Base-by-base conservation (phyloP, 2,329 filamentous ascomycete species). In the Aspergillus pseudonomiae region DNA sequence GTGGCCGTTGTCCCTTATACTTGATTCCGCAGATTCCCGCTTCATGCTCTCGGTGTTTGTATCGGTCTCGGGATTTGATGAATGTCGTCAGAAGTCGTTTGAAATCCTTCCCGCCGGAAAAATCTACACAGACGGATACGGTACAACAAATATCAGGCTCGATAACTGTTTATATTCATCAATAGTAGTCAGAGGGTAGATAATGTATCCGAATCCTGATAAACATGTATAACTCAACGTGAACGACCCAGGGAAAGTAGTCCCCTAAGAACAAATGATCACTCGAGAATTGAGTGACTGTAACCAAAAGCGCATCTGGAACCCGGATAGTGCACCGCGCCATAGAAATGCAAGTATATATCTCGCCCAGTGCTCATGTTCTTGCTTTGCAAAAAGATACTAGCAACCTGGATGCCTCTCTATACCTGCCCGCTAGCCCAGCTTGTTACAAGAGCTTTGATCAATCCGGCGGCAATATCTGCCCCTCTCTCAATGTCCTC, bases 381-480 rank as follows among this genome's bases (percentile, higher is more conserved):
- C 19, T 10, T 32, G 19, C 26, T 30, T 32, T 21, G 28, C 9
- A 52, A n/a, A 32, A 52, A 32, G 26, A 52, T n/a, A 21, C 11
- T 9, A 32, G 48, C 24, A 50, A 50, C 10, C 48, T 7, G 11
- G 9, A 28, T 30, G 30, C 30, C n/a, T 12, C 45, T 34, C 26
- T 67, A 65, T 50, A 43, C 52, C 53, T 57, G 50, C 39, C 36
- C 39, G 1, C 74, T 73, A 65, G 76, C 67, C 79, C 80, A 81
- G 59, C 78, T 79, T 2, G 66, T 72, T 30, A 81, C 76, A 67
- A 82, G 69, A 11, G 78, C 70, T 69, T 77, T 79, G 36, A 83
- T 81, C 62, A 82, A 67, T 34, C 74, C 80, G 59, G 81, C 72
- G 4, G 80, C 73, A n/a, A 81, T 74, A 34, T 77, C 70, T 50